Base-by-base conservation (phyloP, 352 stramenopile species). In the Phytophthora kernoviae region DNA sequence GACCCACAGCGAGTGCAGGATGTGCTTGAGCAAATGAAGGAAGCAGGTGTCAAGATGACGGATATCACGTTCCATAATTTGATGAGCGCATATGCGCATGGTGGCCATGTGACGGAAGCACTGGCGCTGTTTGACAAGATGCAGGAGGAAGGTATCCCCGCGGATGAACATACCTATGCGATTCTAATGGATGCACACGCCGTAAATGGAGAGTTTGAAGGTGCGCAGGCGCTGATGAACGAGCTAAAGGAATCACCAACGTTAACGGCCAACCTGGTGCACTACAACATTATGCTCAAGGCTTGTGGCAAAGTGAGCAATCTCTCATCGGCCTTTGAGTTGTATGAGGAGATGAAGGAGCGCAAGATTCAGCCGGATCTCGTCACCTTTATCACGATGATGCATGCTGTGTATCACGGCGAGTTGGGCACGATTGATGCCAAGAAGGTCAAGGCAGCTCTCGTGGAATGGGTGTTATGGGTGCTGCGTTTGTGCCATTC, bases 291-390 rank as follows among this genome's bases (percentile, higher is more conserved):
- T 27, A 55, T 90, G 44, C 63, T 95, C 15, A 93, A 93, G 60
- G 73, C 73, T 17, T 89, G 79, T 11, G 87, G 87, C 32, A 92
- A 91, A 42, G 75, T 75, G n/a, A 84, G 72, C 44, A 59, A 89
- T 36, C 75, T 95, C 34, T 65, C 81, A 32, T 75, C 72, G 7
- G 87, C 84, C 20, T 95, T 95, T 58, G 64, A 91, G 51, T 49
- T 92, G 40, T 95, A 95, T 60, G 87, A 93, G 42, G 83, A 91
- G 57, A 92, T 95, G 83, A 95, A 95, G 61, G 58, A 76, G 34
- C 75, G 70, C 42, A 75, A 81, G 53, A 90, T 93, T 62, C 36
- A 69, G 42, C 84, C 87, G 1, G 82, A 91, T 32, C 70, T 87
- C 3, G 74, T 90, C 32, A 95, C 87, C 26, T 93, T 91, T 66